These are phyloP conservation scores for Solanum gracilifrons DNA, from an alignment of 257 asterid genomes.

Conservation along the genomic window DNA sequence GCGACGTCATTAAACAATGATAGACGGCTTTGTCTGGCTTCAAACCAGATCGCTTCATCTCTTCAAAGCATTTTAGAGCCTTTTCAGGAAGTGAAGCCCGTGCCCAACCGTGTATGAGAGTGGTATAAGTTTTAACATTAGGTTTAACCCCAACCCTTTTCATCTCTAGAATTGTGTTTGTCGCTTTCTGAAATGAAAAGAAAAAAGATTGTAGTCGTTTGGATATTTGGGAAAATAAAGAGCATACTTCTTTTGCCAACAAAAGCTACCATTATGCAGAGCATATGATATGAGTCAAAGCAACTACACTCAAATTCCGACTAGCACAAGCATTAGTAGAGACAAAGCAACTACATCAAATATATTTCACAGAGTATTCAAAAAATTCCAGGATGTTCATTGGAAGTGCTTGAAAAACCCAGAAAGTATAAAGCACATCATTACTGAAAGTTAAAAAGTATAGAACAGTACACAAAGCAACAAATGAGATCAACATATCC, in stretches of 20 bases:
- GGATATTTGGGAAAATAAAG: not conserved
- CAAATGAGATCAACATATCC: not conserved
- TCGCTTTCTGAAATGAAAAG: slow-evolving; percentile 50
- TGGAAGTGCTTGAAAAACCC: not conserved
- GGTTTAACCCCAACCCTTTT: slow-evolving; percentile 66
- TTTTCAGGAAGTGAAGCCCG: slow-evolving; percentile 92
- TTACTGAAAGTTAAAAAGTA: not conserved
- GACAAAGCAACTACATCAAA: not conserved
- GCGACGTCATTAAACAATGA: slow-evolving; percentile 90
- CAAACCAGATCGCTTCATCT: slow-evolving; percentile 61
- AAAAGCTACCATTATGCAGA: not conserved
- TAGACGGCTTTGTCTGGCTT: slow-evolving; percentile 90
- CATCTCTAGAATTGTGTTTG: slow-evolving; percentile 70
- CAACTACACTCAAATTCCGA: not conserved
- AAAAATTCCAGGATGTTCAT: not conserved
- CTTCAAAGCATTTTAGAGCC: slow-evolving; percentile 86
- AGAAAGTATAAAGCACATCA: not conserved
- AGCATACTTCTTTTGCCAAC: not conserved
- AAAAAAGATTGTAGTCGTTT: not conserved
- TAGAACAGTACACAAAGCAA: not conserved
- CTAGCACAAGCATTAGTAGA: not conserved
- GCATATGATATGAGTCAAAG: not conserved
- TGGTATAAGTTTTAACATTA: slow-evolving; percentile 76
- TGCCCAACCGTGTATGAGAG: slow-evolving; percentile 96
- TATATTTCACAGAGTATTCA: not conserved